Evolutionary conservation across 2,329 filamentous ascomycete species (phyloP).

Genomic region (Simplicillium sp.): DNA sequence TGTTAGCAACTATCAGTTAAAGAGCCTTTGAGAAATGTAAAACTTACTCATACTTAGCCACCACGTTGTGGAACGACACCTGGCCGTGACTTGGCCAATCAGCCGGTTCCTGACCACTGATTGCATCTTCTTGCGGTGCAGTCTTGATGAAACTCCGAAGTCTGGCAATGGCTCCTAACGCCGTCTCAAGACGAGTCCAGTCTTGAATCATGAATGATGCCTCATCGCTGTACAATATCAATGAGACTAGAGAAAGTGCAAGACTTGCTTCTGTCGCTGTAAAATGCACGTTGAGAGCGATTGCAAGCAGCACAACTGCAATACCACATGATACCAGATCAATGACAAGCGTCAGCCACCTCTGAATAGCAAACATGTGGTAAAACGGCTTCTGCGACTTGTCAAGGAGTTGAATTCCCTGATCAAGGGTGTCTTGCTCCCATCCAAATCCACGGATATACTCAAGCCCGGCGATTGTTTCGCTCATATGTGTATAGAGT

Average conservation of each 20-base stretch:
- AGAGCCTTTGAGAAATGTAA: background rate
- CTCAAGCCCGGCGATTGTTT: constrained; percentile 32
- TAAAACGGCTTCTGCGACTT: constrained; percentile 45
- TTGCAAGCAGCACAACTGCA: constrained; percentile 31
- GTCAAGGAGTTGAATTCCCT: constrained; percentile 37
- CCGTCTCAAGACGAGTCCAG: constrained; percentile 9
- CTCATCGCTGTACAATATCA: constrained; percentile 15
- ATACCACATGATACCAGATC: constrained; percentile 34
- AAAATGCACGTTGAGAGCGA: constrained; percentile 21
- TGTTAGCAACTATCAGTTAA: background rate
- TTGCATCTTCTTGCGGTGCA: background rate
- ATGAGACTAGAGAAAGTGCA: constrained; percentile 9
- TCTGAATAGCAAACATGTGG: constrained; percentile 41
- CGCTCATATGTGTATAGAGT: constrained; percentile 26
- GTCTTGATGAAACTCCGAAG: too few species aligned
- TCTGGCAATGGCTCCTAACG: constrained; percentile 1
- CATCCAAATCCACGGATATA: constrained; percentile 47
- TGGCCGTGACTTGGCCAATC: too few species aligned
- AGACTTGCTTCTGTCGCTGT: constrained; percentile 1
- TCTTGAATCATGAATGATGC: constrained; percentile 16
- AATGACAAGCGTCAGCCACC: constrained; percentile 41
- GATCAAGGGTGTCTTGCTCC: constrained; percentile 29
- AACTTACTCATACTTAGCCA: constrained; percentile 6
- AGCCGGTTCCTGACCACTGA: constrained; percentile 16
- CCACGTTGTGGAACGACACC: constrained; percentile 16